Base-by-base conservation (phyloP, 2,329 filamentous ascomycete genomes). In the Aspergillaceae sp. region DNA sequence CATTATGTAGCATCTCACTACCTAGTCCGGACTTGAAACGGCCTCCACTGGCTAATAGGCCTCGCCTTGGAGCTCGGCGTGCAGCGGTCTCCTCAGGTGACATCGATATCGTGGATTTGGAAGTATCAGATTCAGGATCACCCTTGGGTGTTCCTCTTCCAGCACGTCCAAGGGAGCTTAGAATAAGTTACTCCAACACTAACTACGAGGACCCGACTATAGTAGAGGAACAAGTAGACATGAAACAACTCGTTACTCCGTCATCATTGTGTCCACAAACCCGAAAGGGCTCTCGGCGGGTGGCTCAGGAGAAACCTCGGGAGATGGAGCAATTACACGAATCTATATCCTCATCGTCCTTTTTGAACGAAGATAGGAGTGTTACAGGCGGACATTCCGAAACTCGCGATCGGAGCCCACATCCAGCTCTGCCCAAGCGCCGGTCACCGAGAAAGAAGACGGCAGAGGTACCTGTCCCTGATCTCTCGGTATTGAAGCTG, bases 121-220 rank as follows among this genome's bases (percentile, higher is more conserved):
- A 49, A 5, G 7, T 44, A 4, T 37, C 46, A 36, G 11, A 10
- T 19, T 10, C 44, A 27, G 51, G 53, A 5, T 2, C 11, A 30
- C 7, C 29, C 9, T 19, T 36, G 4, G 29, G 48, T 2, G 8
- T 8, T 26, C 35, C 29, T 19, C 30, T 42, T 7, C 44, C 51
- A 8, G 40, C 49, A n/a, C 41, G 34, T 11, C 33, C 43, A 3
- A 38, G 34, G 8, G 47, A 44, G 34, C 48, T 58, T 29, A 56
- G 43, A 10, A 52, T 62, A 27, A 61, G 56, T 32, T 58, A 57
- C 43, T 58, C 57, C n/a, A 52, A 55, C 45, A 45, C 50, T 11
- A 53, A 47, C 9, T 54, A 52, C 32, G 48, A 47, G 9, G 44
- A 44, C 34, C 29, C 41, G 38, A 26, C 27, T 11, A 35, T 11